These are phyloP conservation scores for Aspergillus felis DNA, from an alignment of 2,329 filamentous ascomycete species.

Conservation along the genomic window DNA sequence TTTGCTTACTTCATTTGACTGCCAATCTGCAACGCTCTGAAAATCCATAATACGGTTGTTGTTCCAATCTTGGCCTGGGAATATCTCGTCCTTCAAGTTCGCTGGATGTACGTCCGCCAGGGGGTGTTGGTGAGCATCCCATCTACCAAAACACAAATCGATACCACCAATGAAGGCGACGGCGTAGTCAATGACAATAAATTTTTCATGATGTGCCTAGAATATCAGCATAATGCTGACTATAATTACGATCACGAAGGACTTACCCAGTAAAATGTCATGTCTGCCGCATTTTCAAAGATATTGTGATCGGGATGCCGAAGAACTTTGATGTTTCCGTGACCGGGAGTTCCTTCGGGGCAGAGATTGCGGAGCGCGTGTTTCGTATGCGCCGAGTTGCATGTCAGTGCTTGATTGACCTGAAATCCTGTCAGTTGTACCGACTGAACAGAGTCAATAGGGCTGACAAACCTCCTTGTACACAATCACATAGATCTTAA, in stretches of 20 bases:
- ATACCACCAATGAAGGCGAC: conserved; percentile 91
- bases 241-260: not conserved
- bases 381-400: conserved; percentile 91
- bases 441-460: not conserved
- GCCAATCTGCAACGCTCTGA: conserved; percentile 85
- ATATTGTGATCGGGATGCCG: conserved; percentile 94
- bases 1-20: conserved; percentile 87
- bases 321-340: conserved; percentile 85
- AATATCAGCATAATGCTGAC: conserved; percentile 4
- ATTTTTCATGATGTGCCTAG: conserved; percentile 89
- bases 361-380: conserved; percentile 75
- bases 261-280: conserved; percentile 84
- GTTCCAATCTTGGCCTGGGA: conserved; percentile 96
- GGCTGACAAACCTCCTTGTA: conserved; percentile 67
- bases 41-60: conserved; percentile 98
- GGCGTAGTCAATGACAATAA: conserved; percentile 88
- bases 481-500: conserved; percentile 89
- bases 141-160: conserved; percentile 92
- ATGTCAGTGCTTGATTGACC: conserved; percentile 74
- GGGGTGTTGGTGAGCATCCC: conserved; percentile 82
- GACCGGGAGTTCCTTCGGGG: conserved; percentile 72
- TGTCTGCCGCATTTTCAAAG: conserved; percentile 87
- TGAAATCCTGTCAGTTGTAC: conserved; percentile 13
- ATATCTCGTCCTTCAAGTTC: conserved; percentile 76
- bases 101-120: conserved; percentile 84